A percentile compares a stretch with the other conserved stretches of the same genome.
Evolutionary conservation across 306 rosid species (phyloP).

Genomic region (Lathyrus aphaca): DNA sequence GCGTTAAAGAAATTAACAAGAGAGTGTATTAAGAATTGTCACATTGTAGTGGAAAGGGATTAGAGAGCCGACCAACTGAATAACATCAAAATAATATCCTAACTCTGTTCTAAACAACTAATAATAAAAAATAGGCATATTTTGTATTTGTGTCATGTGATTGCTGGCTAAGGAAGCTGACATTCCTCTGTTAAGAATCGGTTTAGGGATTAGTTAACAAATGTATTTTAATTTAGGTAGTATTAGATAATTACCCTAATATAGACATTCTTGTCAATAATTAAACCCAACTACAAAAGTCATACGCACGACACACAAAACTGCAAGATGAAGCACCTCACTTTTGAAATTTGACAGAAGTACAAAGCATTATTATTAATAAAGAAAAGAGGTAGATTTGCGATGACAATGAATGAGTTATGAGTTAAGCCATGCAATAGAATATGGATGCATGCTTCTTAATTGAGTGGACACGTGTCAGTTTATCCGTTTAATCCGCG

Average conservation of each 20-base stretch:
- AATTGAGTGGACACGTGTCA: conserved; percentile 51
- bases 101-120: not conserved
- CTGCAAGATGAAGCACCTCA: conserved; percentile 33
- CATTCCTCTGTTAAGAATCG: conserved; percentile 75
- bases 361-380: too few species aligned
- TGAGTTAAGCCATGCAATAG: not conserved
- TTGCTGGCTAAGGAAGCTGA: conserved; percentile 38
- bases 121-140: not conserved
- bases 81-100: not conserved
- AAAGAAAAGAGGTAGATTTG: not conserved
- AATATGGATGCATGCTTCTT: conserved; percentile 16
- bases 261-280: conserved; percentile 42
- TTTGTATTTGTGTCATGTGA: conserved; percentile 37
- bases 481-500: conserved; percentile 53
- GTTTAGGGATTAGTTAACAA: conserved; percentile 94
- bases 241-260: conserved; percentile 24
- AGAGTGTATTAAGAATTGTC: not conserved
- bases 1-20: not conserved
- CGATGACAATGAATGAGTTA: not conserved
- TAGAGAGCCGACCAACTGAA: not conserved
- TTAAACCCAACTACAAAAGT: conserved; percentile 26
- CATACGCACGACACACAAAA: conserved; percentile 10
- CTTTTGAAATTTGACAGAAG: conserved; percentile 10
- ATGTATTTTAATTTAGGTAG: conserved; percentile 44
- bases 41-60: not conserved